Percentiles rank a stretch among this genome's conserved stretches.
Conservation (phyloP, 2,329 filamentous ascomycete genomes). For the Fusarium acutatum region DNA sequence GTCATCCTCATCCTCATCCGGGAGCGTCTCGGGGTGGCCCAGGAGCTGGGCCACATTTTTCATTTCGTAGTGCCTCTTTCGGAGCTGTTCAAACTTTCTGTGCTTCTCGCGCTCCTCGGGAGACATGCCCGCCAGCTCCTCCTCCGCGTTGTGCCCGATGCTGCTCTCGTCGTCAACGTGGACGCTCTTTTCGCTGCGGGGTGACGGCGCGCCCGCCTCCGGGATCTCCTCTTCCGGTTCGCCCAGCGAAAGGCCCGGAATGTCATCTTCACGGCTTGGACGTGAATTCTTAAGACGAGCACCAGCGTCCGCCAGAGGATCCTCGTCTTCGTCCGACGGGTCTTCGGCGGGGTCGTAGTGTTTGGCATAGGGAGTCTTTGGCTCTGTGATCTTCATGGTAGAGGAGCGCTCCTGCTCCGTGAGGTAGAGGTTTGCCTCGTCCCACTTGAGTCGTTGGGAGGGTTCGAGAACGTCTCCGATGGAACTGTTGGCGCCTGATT, state of each 20-base stretch:
- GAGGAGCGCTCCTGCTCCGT: conserved; percentile 94
- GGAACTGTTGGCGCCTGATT: conserved; percentile 62
- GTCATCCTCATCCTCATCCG: conserved; percentile 67
- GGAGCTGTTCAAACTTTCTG: conserved; percentile 85
- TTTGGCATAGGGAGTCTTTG: conserved; percentile 95
- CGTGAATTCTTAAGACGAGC: conserved; percentile 45
- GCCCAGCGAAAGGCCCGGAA: conserved; percentile 89
- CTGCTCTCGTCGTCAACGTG: conserved; percentile 75
- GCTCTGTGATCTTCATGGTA: conserved; percentile 99
- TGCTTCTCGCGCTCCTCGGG: conserved; percentile 90
- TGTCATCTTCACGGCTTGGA: conserved; percentile 72
- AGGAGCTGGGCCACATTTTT: conserved; percentile 88
- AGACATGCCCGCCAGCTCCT: conserved; percentile 61
- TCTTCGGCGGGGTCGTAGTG: conserved; percentile 92
- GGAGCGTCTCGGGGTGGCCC: conserved; percentile 75
- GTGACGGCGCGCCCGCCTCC: conserved; percentile 51
- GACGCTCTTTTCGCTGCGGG: conserved; percentile 72
- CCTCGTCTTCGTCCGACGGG: conserved; percentile 77
- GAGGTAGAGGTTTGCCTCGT: conserved; percentile 96
- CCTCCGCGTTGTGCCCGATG: conserved; percentile 67
- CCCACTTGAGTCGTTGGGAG: conserved; percentile 90
- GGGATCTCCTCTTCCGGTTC: conserved; percentile 83
- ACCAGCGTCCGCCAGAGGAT: conserved; percentile 43
- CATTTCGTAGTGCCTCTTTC: conserved; percentile 99
- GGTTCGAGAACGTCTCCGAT: conserved; percentile 55